phyloP scores from a whole-genome alignment of 306 rosid species.

The Albizia julibrissin region DNA sequence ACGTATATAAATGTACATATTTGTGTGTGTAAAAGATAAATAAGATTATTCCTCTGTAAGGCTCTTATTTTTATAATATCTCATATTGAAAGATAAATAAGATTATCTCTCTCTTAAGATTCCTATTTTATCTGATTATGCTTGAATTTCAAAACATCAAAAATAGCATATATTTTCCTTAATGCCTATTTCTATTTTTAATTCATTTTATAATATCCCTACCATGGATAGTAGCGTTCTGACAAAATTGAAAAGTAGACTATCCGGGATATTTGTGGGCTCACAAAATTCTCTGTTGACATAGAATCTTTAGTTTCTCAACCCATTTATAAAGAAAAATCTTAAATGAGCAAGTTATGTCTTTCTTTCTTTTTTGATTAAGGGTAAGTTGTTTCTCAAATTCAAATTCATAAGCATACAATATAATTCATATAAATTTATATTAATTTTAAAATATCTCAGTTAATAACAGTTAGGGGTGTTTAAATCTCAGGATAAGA shows the following conservation, averaged over 20 bases:
- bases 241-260: not conserved
- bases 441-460: not conserved
- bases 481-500: no score
- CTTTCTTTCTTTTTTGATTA: no score
- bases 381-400: not conserved
- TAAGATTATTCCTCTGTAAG: not conserved
- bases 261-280: not conserved
- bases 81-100: not conserved
- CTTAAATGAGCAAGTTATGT: not conserved
- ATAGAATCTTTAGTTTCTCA: not conserved
- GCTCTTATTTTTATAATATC: not conserved
- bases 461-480: no score
- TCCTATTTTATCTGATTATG: not conserved
- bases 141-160: not conserved
- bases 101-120: not conserved
- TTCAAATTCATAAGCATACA: not conserved
- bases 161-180: not conserved
- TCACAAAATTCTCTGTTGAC: not conserved
- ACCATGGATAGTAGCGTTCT: not conserved
- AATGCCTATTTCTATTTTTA: not conserved
- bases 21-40: no score
- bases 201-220: not conserved
- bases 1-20: no score
- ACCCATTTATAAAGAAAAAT: no score
- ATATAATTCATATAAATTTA: not conserved